phyloP scores from a whole-genome alignment of 2,329 filamentous ascomycete genomes.

The Aspergillus sp. region DNA sequence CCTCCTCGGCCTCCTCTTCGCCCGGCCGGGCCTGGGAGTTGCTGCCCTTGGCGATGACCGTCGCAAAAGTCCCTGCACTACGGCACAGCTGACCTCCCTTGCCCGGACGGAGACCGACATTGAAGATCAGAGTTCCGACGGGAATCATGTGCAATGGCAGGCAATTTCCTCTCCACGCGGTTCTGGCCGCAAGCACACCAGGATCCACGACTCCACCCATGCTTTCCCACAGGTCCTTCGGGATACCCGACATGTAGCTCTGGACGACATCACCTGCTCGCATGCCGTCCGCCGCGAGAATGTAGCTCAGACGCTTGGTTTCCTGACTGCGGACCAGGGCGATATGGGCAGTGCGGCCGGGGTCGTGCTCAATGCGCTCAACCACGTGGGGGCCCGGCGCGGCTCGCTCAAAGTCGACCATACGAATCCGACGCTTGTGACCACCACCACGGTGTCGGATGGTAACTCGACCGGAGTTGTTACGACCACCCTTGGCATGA shows the following conservation, averaged over 20 bases:
- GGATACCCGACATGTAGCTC: constrained; percentile 88
- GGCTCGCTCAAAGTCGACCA: constrained; percentile 81
- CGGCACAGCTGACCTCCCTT: constrained; percentile 87
- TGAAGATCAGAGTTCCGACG: constrained; percentile 88
- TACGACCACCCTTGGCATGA: constrained; percentile 87
- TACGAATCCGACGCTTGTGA: constrained; percentile 85
- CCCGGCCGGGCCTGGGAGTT: constrained; percentile 56
- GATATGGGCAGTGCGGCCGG: constrained; percentile 88
- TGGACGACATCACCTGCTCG: constrained; percentile 86
- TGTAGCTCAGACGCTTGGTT: constrained; percentile 79
- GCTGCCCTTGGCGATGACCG: constrained; percentile 81
- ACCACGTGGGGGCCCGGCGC: constrained; percentile 80
- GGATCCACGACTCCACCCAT: constrained; percentile 95
- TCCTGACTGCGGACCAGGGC: constrained; percentile 76
- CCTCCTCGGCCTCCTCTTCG: constrained; percentile 54
- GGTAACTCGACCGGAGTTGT: constrained; percentile 80
- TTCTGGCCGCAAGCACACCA: constrained; percentile 92
- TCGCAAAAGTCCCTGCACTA: constrained; percentile 88
- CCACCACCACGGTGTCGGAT: constrained; percentile 92
- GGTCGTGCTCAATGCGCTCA: constrained; percentile 94
- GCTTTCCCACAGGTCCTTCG: constrained; percentile 76
- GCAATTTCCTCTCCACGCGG: constrained; percentile 91
- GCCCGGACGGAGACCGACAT: constrained; percentile 72
- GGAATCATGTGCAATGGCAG: constrained; percentile 94
- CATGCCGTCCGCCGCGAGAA: constrained; percentile 93